Evolutionary conservation across 1,284 basidiomycete genomes (phyloP), one percentile per base, ranked within the genome.

Genomic region (Trichosporon asahii): DNA sequence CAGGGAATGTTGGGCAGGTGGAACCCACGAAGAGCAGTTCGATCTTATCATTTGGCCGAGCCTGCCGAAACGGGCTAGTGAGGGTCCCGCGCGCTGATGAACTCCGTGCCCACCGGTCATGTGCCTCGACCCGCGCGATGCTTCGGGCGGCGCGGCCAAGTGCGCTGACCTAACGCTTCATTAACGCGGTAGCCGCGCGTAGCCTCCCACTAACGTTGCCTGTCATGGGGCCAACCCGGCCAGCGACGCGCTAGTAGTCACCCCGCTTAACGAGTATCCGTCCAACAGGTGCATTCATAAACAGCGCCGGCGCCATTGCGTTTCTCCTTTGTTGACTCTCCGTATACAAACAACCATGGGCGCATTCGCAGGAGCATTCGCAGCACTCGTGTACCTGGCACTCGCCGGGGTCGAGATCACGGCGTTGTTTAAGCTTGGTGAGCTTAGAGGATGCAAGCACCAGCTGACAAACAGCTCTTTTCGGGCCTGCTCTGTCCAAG

Each of bases 41-140:
- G 27, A 31, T 31, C 27, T 61, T 61, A 61, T 61, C 57, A 61
- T 61, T 61, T 61, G 57, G 57, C 57, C 57, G 57, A 61, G 57
- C 3, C 9, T 61, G 57, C 57, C 57, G 5, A 31, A 61, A 61
- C 57, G 27, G 57, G 57, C 29, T 61, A 61, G 29, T 7, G 14
- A 31, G 18, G 57, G 35, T 9, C 57, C 7, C 15, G 29, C 57
- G 11, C 57, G 57, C 27, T 61, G 27, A 31, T 31, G 29, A n/a
- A 61, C 57, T n/a, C 57, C 57, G 57, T 61, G 57, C 27, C 57
- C 57, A 61, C 29, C 57, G 57, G 57, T 31, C 57, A 61, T 31
- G 53, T 57, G 53, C 53, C 23, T 23, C 53, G 35, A 12, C 35
- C 35, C 35, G 35, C 35, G 14, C 18, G 40, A 4, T 55, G 21